Conservation (phyloP, 345 rosid genomes). For the Hibiscus mutabilis region DNA sequence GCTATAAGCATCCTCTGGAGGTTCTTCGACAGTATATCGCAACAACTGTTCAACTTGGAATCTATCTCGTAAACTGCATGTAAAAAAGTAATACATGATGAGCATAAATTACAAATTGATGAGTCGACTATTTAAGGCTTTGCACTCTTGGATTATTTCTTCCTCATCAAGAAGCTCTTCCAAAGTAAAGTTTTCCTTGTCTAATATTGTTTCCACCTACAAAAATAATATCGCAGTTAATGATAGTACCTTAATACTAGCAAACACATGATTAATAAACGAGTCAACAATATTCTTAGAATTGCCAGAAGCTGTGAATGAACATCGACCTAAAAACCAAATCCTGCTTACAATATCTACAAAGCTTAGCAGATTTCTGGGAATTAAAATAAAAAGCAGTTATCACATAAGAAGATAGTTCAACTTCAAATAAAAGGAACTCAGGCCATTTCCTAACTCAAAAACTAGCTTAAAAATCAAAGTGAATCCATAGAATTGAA, state of each 20-base stretch:
- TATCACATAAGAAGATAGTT: neutral
- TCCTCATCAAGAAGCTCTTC: constrained; percentile 99
- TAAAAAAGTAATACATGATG: constrained; percentile 23
- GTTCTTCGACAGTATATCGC: constrained; percentile 70
- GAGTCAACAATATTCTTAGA: neutral
- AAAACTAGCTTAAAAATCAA: neutral
- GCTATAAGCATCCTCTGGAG: constrained; percentile 80
- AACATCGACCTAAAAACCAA: neutral
- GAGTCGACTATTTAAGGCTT: constrained; percentile 92
- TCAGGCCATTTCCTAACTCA: neutral
- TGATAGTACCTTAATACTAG: neutral
- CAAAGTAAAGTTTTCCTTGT: constrained; percentile 86
- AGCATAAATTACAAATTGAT: constrained; percentile 67
- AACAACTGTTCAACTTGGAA: constrained; percentile 89
- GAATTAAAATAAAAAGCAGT: neutral
- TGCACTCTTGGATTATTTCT: constrained; percentile 99
- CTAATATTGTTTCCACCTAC: constrained; percentile 84
- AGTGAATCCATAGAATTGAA: neutral
- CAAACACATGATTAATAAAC: neutral
- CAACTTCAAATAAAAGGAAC: neutral
- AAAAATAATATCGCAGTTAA: constrained; percentile 1
- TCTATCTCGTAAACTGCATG: constrained; percentile 86
- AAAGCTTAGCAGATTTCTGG: neutral
- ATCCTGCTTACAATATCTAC: neutral
- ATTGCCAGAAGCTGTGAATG: neutral